Percentiles rank a stretch among this genome's conserved stretches.
phyloP scores from a whole-genome alignment of 371 early-diverging fungal species.

The Lichtheimia ramosa region DNA sequence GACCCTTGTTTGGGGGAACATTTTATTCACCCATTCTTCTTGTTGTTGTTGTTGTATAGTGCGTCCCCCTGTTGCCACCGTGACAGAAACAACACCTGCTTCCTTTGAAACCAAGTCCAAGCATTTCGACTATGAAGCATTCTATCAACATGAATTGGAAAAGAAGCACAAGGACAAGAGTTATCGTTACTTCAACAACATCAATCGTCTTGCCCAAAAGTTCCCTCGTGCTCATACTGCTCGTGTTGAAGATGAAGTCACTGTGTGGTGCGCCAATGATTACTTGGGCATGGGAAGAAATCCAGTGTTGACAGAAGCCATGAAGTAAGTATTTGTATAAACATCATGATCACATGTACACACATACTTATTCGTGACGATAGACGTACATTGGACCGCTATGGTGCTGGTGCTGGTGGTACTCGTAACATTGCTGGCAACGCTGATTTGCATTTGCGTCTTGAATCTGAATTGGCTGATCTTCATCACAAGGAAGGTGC shows the following conservation, averaged over 20 bases:
- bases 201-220: slow-evolving; percentile 92
- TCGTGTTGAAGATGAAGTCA: slow-evolving; percentile 81
- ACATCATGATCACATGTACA: slow-evolving; percentile 5
- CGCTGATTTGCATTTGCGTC: slow-evolving; percentile 89
- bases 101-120: slow-evolving; percentile 46
- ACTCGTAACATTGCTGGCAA: slow-evolving; percentile 99
- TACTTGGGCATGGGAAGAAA: slow-evolving; percentile 95
- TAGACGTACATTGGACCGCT: slow-evolving; percentile 83
- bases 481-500: slow-evolving; percentile 93
- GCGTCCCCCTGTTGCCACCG: slow-evolving; percentile 2
- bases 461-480: slow-evolving; percentile 90
- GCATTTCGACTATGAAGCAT: slow-evolving; percentile 87
- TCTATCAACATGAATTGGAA: slow-evolving; percentile 81
- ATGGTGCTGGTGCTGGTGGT: slow-evolving; percentile 98
- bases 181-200: slow-evolving; percentile 99
- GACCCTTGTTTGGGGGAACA: too few relatives aligned
- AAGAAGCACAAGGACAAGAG: slow-evolving; percentile 96
- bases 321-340: slow-evolving; percentile 71
- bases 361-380: not conserved
- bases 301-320: slow-evolving; percentile 82
- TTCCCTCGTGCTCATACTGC: slow-evolving; percentile 95
- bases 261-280: slow-evolving; percentile 99
- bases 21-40: not conserved
- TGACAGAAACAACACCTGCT: slow-evolving; percentile 19
- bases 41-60: not conserved